Base-by-base conservation (phyloP, 768 basidiomycete genomes). In the Daedaleopsis sinensis region DNA sequence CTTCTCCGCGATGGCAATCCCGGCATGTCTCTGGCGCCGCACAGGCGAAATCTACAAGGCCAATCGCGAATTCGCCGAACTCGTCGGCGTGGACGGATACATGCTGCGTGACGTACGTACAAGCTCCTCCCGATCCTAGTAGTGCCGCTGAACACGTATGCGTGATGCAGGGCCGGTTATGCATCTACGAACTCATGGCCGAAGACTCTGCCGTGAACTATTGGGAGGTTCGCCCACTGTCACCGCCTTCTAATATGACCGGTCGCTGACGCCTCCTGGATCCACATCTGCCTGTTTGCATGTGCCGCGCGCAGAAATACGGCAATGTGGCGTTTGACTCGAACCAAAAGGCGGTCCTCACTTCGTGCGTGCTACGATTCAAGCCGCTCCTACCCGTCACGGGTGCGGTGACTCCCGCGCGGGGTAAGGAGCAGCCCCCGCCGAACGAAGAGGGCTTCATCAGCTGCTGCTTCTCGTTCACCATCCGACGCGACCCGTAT, bases 31-130 rank as follows among this genome's bases (percentile, higher is more conserved):
- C 7, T 98, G 96, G 96, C 82, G 96, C 27, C 80, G 96, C 51
- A 99, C 96, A 2, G 96, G 96, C 37, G 96, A 98, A 78, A 98
- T 98, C 64, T 98, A 98, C 81, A 98, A 98, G 74, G 96, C 91
- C 47, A 99, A 99, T 72, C 85, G 93, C 57, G 95, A 96, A 76
- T 98, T 99, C 72, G 89, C 94, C 7, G 93, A 94, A 69, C 79
- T 98, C 9, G 84, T 97, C 36, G 89, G 95, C 21, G 82, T 97
- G 35, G 92, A 94, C 59, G 90, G 92, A 42, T 86, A 86, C 62
- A 89, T 91, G 84, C 82, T 96, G 76, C 87, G 91, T n/a, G 94
- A 94, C 61, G 90, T 90, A 67, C 67, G 85, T 77, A 23, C 23
- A 42, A 42, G 39, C 38, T 24, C 54, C 16, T 38, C n/a, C 36